Base-by-base conservation (phyloP, 2,329 filamentous ascomycete genomes). In the Nothopassalora personata region DNA sequence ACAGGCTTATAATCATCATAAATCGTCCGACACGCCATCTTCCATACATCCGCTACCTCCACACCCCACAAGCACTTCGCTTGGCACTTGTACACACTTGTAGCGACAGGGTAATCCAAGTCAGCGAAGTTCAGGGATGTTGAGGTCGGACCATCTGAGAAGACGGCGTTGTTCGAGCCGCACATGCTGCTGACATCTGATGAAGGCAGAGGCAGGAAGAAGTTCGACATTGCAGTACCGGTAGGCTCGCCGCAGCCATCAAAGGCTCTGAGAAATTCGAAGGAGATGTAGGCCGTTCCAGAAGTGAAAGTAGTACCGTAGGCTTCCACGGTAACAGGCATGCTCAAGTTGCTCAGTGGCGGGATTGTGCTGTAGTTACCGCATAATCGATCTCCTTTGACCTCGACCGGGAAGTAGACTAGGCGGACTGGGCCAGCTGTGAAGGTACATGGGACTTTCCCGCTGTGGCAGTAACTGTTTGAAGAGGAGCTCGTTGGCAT, bases 261-360 rank as follows among this genome's bases (percentile, higher is more conserved):
- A 11, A 33, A 33, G 0, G 63, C 63, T 33, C 34, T 54, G 9
- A 64, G 34, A 11, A 13, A 30, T n/a, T 56, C 59, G 56, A 60
- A 65, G n/a, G 59, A 62, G 18, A 65, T 62, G 57, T 65, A 65
- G 1, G 63, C 59, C 7, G 63, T 63, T 1, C 61, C 61, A 5
- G 56, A 61, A 0, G 59, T 61, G 30, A 65, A 63, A 7, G 60
- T 61, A 8, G 60, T 65, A 15, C 60, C 63, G 4, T 59, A 27
- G 5, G 60, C 50, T 27, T 53, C 59, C 13, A 46, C 36, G 9
- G 60, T 62, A 4, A 43, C 30, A 2, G 58, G 60, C 8, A 50
- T 36, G 34, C 36, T 54, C 13, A 30, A 7, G 11, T 52, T 58
- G 15, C 8, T 48, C 6, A 28, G 28, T 13, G 39, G 30, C n/a